Conservation (phyloP, 345 rosid genomes). For the Gossypium turneri region DNA sequence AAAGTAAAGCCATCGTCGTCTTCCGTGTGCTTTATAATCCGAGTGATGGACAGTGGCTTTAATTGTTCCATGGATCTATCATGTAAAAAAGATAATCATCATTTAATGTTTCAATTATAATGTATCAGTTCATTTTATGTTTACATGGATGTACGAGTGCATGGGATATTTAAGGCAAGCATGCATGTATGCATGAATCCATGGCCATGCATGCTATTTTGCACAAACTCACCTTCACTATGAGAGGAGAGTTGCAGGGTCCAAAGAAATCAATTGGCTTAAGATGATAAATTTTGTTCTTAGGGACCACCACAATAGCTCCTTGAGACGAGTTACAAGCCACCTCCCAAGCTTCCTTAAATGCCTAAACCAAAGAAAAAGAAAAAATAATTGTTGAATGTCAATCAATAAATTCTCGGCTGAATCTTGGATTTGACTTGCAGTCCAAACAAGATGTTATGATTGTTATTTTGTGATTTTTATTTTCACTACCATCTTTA, state of each 20-base stretch:
- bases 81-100: not conserved
- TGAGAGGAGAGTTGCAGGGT: slow-evolving; percentile 60
- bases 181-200: not conserved
- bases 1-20: slow-evolving; percentile 57
- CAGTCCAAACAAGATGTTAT: too few relatives aligned
- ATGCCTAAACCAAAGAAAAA: slow-evolving; percentile 41
- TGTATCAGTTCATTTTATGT: not conserved
- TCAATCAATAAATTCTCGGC: too few relatives aligned
- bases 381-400: not conserved
- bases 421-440: too few relatives aligned
- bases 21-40: slow-evolving; percentile 44
- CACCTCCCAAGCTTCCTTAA: slow-evolving; percentile 50
- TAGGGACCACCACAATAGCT: slow-evolving; percentile 48
- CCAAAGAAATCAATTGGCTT: slow-evolving; percentile 73
- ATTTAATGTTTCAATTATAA: not conserved
- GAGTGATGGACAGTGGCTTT: slow-evolving; percentile 46
- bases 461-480: too few relatives aligned
- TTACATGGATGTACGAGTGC: not conserved
- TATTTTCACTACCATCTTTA: too few relatives aligned
- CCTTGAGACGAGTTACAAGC: slow-evolving; percentile 49
- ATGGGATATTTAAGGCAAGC: too few relatives aligned
- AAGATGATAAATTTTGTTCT: slow-evolving; percentile 43
- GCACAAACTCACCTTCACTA: slow-evolving; percentile 45
- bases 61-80: slow-evolving; percentile 64
- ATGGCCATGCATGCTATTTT: not conserved